Evolutionary conservation across 2,329 filamentous ascomycete genomes (phyloP).

Genomic region (Aspergillus puulaauensis): DNA sequence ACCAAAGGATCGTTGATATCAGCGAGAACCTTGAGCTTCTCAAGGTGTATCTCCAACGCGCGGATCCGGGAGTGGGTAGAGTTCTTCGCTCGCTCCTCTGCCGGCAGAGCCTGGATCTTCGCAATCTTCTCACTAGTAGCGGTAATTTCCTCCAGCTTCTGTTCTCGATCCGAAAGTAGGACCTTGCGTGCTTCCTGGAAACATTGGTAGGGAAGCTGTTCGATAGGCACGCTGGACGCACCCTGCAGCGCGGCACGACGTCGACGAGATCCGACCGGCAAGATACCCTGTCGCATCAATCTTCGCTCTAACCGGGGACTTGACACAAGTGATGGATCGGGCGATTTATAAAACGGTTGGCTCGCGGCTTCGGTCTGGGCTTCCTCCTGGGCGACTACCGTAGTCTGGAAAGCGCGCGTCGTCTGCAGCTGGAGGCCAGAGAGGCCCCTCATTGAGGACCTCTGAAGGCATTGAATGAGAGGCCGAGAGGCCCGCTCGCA

Average conservation of each 20-base stretch:
- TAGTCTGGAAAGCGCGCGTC: constrained; percentile 51
- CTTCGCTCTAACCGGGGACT: constrained; percentile 64
- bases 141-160: constrained; percentile 75
- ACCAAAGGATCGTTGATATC: constrained; percentile 95
- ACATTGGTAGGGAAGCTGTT: constrained; percentile 93
- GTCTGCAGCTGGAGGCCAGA: constrained; percentile 35
- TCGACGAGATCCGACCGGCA: constrained; percentile 80
- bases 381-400: constrained; percentile 45
- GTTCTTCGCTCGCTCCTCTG: constrained; percentile 61
- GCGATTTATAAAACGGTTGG: constrained; percentile 43
- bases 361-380: constrained; percentile 41
- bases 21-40: constrained; percentile 80
- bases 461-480: constrained; percentile 43
- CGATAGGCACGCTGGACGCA: constrained; percentile 73
- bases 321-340: constrained; percentile 68
- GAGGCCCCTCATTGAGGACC: constrained; percentile 33
- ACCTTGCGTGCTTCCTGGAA: constrained; percentile 94
- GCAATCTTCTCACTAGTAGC: constrained; percentile 68
- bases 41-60: constrained; percentile 70
- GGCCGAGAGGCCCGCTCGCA: constrained; percentile 45
- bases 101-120: constrained; percentile 60
- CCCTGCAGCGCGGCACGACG: constrained; percentile 71
- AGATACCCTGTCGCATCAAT: constrained; percentile 66
- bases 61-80: constrained; percentile 66
- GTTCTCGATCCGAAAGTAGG: constrained; percentile 72